A percentile compares a stretch with the other conserved stretches of the same genome.
Conservation (phyloP, 2,329 filamentous ascomycete genomes). For the Paecilomyces sp. region DNA sequence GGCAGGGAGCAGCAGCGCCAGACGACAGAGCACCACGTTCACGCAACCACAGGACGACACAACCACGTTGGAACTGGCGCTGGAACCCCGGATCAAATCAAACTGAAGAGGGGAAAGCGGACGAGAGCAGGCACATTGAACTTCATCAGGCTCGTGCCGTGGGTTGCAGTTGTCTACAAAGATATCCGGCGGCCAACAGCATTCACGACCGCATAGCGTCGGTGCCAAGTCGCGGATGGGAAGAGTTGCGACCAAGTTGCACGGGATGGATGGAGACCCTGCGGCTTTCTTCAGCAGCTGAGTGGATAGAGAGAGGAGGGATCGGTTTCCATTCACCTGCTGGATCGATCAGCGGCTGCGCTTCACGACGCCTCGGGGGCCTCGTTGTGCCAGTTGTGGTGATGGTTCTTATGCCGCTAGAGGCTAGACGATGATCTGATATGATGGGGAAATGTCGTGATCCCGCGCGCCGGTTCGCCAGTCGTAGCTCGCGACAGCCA, state of each 20-base stretch:
- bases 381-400: conserved; percentile 3
- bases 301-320: neutral
- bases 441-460: conserved; percentile 39
- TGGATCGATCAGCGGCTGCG: neutral
- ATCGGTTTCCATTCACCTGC: neutral
- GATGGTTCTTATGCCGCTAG: conserved; percentile 15
- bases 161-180: neutral
- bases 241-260: neutral
- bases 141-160: neutral
- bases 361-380: conserved; percentile 3
- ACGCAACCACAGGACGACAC: neutral
- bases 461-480: conserved; percentile 24
- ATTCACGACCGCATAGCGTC: neutral
- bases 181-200: neutral
- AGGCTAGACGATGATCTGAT: conserved; percentile 33
- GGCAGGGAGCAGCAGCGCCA: neutral
- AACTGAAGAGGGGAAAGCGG: neutral
- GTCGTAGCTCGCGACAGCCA: conserved; percentile 5
- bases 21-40: neutral
- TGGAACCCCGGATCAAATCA: neutral
- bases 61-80: neutral
- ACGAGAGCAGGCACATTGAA: neutral
- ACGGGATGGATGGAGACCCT: neutral
- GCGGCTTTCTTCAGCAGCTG: neutral
- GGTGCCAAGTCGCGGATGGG: neutral